phyloP scores from a whole-genome alignment of 202 grass and related monocot genomes.

The Schoenoplectus triqueter region DNA sequence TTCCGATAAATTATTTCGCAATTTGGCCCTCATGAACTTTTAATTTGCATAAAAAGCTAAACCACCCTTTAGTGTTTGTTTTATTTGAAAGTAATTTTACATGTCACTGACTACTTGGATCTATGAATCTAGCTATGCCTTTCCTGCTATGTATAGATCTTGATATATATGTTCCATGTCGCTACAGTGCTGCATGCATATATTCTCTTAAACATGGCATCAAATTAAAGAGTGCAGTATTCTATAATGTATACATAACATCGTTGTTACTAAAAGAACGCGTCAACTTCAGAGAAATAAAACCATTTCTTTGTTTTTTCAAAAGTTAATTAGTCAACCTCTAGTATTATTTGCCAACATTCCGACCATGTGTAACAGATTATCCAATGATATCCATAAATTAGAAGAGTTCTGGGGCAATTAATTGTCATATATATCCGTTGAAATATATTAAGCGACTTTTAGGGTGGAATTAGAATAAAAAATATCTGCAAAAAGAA shows the following conservation, averaged over 20 bases:
- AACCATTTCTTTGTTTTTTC: not conserved
- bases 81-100: not conserved
- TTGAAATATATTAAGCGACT: not conserved
- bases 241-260: not conserved
- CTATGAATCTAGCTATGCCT: slow-evolving; percentile 22
- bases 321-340: slow-evolving; percentile 6
- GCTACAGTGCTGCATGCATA: slow-evolving; percentile 7
- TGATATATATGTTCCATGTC: not conserved
- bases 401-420: not conserved
- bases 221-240: slow-evolving; percentile 14
- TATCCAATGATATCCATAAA: not conserved
- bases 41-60: not conserved
- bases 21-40: not conserved
- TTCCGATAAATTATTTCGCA: slow-evolving; percentile 18
- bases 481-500: not conserved
- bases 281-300: slow-evolving; percentile 21
- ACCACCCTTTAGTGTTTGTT: not conserved
- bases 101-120: slow-evolving; percentile 17
- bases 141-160: not conserved
- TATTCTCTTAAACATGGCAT: not conserved
- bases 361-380: not conserved
- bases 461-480: too few relatives aligned
- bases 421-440: slow-evolving; percentile 3
- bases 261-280: not conserved
- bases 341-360: not conserved